Conservation (phyloP, 768 basidiomycete genomes). For the Boletus pseudo-olivaceus region DNA sequence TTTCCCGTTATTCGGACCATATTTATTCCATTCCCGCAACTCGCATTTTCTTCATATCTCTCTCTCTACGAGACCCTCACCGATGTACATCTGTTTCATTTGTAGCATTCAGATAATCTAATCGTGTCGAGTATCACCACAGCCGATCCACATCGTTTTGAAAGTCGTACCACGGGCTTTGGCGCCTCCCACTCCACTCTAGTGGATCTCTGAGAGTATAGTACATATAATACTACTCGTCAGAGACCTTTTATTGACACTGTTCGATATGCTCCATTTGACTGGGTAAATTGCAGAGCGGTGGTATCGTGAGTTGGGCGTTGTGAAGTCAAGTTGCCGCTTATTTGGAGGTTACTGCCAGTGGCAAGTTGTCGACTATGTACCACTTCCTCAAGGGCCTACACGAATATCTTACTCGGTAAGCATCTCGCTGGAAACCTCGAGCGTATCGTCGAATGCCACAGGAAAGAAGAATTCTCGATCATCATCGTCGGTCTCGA, state of each 20-base stretch:
- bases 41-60: background rate
- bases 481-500: slow-evolving; percentile 93
- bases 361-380: slow-evolving; percentile 42
- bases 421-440: slow-evolving; percentile 3
- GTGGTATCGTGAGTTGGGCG: too few relatives aligned
- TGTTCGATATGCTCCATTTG: too few relatives aligned
- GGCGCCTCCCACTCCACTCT: background rate
- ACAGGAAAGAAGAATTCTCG: slow-evolving; percentile 85
- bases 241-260: too few relatives aligned
- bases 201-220: background rate
- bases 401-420: slow-evolving; percentile 87
- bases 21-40: slow-evolving; percentile 14
- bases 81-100: slow-evolving; percentile 16
- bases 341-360: background rate
- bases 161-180: background rate
- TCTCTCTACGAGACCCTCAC: background rate
- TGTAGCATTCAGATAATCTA: slow-evolving; percentile 18
- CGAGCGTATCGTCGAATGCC: slow-evolving; percentile 4
- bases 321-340: too few relatives aligned
- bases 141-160: background rate
- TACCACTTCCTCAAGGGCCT: slow-evolving; percentile 93
- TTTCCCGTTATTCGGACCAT: background rate
- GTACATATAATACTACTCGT: background rate
- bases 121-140: slow-evolving; percentile 1
- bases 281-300: too few relatives aligned